phyloP scores from a whole-genome alignment of 768 basidiomycete species.

The Leccinum subgranulosum region DNA sequence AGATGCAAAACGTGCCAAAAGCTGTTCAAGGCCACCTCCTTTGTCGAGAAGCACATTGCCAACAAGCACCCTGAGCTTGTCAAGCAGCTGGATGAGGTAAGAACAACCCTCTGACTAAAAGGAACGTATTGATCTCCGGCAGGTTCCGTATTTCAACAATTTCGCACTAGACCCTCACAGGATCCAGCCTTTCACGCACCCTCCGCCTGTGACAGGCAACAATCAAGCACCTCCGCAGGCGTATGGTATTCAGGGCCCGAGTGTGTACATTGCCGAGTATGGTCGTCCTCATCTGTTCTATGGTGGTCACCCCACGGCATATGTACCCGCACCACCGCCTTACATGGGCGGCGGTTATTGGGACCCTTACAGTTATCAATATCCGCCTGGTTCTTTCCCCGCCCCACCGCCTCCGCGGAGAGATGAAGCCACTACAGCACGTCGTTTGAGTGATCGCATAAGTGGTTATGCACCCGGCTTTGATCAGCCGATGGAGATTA shows the following conservation, averaged over 20 bases:
- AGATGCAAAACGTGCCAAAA: conserved; percentile 96
- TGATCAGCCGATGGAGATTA: conserved; percentile 39
- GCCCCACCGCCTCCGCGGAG: conserved; percentile 44
- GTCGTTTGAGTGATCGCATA: conserved; percentile 77
- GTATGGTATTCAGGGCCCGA: conserved; percentile 68
- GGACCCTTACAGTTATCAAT: conserved; percentile 46
- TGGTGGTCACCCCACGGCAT: conserved; percentile 35
- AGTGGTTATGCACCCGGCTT: conserved; percentile 65
- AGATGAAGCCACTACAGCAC: conserved; percentile 54
- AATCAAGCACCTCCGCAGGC: conserved; percentile 81
- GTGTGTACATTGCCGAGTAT: conserved; percentile 49
- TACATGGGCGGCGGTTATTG: conserved; percentile 41
- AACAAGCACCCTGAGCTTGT: conserved; percentile 92
- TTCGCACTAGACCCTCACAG: conserved; percentile 96
- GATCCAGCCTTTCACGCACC: conserved; percentile 81
- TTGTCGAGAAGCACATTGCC: conserved; percentile 95
- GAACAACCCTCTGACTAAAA: conserved; percentile 17
- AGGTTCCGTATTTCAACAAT: conserved; percentile 92
- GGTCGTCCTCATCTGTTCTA: conserved; percentile 39
- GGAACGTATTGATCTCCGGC: conserved; percentile 18
- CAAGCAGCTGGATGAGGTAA: conserved; percentile 81
- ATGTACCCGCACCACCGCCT: conserved; percentile 36
- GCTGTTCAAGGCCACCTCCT: conserved; percentile 94
- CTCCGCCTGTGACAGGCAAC: conserved; percentile 65
- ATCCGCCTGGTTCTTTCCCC: conserved; percentile 36